Base-by-base conservation (phyloP, 192 early-diverging fungal genomes). In the Linnemannia zychae region DNA sequence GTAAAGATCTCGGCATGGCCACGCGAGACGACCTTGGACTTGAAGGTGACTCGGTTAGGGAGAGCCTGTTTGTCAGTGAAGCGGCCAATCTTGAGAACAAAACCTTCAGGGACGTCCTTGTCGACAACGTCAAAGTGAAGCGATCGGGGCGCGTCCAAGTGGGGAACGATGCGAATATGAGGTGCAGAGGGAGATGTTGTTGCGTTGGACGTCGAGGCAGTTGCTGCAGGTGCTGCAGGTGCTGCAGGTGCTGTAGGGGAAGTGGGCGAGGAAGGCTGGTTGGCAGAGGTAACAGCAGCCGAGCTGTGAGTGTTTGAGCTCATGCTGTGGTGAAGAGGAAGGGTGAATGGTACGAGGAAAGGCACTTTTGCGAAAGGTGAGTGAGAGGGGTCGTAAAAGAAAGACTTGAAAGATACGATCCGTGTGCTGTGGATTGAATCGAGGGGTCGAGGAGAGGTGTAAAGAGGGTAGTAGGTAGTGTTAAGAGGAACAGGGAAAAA, bases 1-100 rank as follows among this genome's bases (percentile, higher is more conserved):
- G 92, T 91, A 95, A 96, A 99, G 69, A 99, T 93, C 86, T 99
- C 98, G 7, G 97, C 97, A 78, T 99, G 98, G 72, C 91, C 94
- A 47, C 98, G 91, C 71, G 93, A 94, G 9, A 99, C 98, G 67
- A 99, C 98, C 80, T 99, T 99, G 87, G 93, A 94, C 88, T 95
- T 94, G 90, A 96, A 96, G 48, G 94, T 94, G 63, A 96, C 92
- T n/a, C 93, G 89, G 87, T 95, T 95, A 79, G 92, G 90, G 70
- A 83, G 67, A 24, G 52, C 57, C 40, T 92, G 89, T 76, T 92
- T 91, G 72, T 95, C 94, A 7, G 93, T 94, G 78, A 94, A 95
- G 65, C 95, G 89, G 0, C 94, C 94, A 65, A 96, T 93, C 72
- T 95, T 94, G 65, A 95, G 84, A 4, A 91, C 74, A 38, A 89